Evolutionary conservation across 805 yeast genomes (phyloP).

Genomic region (Jamesozyma rosinii): DNA sequence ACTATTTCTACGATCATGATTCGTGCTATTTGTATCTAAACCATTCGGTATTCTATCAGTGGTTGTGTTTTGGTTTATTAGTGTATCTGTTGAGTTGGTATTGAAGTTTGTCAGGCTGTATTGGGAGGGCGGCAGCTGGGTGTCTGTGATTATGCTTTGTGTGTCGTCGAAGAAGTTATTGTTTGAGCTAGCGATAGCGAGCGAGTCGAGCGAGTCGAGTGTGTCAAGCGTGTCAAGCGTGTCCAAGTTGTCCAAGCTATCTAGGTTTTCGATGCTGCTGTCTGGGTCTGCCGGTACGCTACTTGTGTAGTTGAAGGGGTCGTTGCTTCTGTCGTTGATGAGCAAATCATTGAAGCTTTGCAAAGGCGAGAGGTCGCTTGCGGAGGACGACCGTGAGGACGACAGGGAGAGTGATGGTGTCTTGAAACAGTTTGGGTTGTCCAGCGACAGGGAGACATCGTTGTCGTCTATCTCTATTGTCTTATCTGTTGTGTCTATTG

Average conservation of each 20-base stretch:
- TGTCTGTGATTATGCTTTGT: slow-evolving; percentile 16
- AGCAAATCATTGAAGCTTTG: slow-evolving; percentile 12
- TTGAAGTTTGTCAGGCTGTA: background rate
- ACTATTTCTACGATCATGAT: background rate
- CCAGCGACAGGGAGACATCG: background rate
- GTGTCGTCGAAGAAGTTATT: slow-evolving; percentile 13
- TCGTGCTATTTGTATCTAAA: background rate
- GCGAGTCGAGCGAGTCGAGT: too few relatives aligned
- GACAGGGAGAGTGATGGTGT: slow-evolving; percentile 8
- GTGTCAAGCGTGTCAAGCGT: too few relatives aligned
- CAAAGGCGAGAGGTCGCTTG: slow-evolving; percentile 15
- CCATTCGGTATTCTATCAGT: background rate
- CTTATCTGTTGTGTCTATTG: background rate
- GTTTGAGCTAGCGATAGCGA: slow-evolving; percentile 1
- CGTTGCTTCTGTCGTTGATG: slow-evolving; percentile 2
- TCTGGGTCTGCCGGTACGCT: background rate
- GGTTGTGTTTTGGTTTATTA: slow-evolving; percentile 4
- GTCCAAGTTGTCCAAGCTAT: slow-evolving; percentile 2
- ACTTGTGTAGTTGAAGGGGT: slow-evolving; percentile 2
- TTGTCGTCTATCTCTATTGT: background rate
- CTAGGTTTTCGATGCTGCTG: background rate
- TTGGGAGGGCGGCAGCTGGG: slow-evolving; percentile 1
- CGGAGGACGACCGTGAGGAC: slow-evolving; percentile 10
- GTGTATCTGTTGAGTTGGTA: slow-evolving; percentile 16
- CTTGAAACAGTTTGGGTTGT: background rate